Percentiles rank a stretch among this genome's conserved stretches.
Conservation (phyloP, 2,329 filamentous ascomycete species). For the Fusarium algeriense region DNA sequence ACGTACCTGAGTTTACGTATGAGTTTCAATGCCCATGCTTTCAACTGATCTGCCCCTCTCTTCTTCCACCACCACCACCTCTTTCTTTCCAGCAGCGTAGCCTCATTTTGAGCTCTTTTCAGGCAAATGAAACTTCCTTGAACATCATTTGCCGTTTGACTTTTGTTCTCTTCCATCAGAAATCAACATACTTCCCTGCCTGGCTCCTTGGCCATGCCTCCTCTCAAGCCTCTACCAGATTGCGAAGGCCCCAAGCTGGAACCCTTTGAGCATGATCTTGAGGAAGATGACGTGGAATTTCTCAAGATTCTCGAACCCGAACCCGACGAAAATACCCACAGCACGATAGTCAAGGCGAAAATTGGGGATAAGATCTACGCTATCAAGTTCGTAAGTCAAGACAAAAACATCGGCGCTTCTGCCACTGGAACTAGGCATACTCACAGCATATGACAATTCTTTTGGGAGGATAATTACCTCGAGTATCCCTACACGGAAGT, state of each 20-base stretch:
- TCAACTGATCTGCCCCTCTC: neutral
- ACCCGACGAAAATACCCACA: neutral
- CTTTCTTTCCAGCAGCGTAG: neutral
- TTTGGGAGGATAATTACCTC: rapidly evolving
- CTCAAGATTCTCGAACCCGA: neutral
- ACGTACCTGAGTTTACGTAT: neutral
- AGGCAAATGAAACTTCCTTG: neutral
- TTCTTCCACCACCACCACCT: neutral
- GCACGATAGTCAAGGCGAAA: neutral
- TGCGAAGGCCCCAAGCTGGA: neutral
- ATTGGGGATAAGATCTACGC: neutral
- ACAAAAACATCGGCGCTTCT: neutral
- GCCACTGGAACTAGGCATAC: neutral
- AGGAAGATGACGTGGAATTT: neutral
- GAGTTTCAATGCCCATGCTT: neutral
- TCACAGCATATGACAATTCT: neutral
- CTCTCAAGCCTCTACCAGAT: neutral
- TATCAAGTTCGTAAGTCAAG: neutral
- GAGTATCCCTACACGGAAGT: neutral
- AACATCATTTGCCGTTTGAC: neutral
- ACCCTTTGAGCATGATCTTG: neutral
- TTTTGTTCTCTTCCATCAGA: neutral
- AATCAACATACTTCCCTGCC: neutral
- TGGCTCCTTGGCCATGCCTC: neutral
- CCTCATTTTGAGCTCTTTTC: neutral